These are phyloP conservation scores for Globisporangium barbulae DNA, from an alignment of 352 stramenopile species.

Conservation along the genomic window DNA sequence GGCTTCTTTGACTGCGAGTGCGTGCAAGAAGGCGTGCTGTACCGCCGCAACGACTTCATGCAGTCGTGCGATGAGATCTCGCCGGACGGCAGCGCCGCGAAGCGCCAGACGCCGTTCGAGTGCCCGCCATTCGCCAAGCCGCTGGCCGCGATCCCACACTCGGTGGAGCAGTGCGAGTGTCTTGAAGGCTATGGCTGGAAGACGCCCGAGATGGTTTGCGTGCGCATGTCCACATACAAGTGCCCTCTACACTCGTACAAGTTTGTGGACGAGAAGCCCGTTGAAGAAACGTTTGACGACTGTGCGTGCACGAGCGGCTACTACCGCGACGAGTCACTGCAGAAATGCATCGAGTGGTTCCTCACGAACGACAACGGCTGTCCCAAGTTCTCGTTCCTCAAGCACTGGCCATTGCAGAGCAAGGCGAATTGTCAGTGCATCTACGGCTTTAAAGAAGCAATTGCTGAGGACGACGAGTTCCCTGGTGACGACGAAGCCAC, in stretches of 20 bases:
- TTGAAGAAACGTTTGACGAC: constrained; percentile 55
- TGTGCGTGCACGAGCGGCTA: constrained; percentile 70
- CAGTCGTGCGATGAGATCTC: constrained; percentile 42
- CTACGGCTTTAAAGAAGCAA: constrained; percentile 39
- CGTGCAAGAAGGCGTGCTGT: constrained; percentile 30
- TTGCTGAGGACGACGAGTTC: background rate
- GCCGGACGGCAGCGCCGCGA: constrained; percentile 20
- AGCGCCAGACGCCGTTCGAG: constrained; percentile 24
- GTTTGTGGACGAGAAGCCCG: constrained; percentile 19
- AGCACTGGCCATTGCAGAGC: constrained; percentile 74
- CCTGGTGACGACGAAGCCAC: background rate
- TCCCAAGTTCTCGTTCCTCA: constrained; percentile 53
- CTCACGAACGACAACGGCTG: constrained; percentile 64
- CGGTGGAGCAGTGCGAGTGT: constrained; percentile 72
- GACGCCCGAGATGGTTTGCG: constrained; percentile 62
- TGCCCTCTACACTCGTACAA: constrained; percentile 67
- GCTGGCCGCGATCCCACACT: constrained; percentile 53
- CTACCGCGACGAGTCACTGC: constrained; percentile 52
- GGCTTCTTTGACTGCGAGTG: constrained; percentile 82
- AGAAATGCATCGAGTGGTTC: constrained; percentile 64
- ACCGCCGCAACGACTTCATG: constrained; percentile 50
- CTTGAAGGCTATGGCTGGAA: constrained; percentile 75
- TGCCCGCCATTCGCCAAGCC: constrained; percentile 62
- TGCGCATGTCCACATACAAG: constrained; percentile 48
- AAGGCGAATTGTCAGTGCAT: constrained; percentile 71